These are phyloP conservation scores for Grosmannia huntii DNA, from an alignment of 2,329 filamentous ascomycete genomes.

Conservation along the genomic window DNA sequence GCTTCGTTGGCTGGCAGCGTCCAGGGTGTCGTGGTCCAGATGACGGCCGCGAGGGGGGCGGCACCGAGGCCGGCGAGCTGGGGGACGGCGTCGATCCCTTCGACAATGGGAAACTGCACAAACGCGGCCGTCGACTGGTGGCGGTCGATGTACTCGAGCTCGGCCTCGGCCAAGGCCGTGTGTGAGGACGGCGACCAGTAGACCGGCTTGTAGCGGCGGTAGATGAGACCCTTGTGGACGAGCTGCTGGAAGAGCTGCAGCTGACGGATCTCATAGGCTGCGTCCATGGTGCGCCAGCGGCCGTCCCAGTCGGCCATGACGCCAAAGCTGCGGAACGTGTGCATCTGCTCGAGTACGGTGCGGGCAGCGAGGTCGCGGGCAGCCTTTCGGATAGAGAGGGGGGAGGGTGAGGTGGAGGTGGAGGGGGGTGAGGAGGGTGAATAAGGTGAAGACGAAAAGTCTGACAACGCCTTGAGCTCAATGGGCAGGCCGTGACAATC, in stretches of 20 bases:
- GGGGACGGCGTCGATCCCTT: conserved; percentile 9
- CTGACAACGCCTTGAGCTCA: conserved; percentile 81
- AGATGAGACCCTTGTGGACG: conserved; percentile 60
- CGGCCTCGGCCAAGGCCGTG: conserved; percentile 71
- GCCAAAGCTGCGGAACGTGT: conserved; percentile 58
- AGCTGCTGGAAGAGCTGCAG: conserved; percentile 63
- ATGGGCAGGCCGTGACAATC: conserved; percentile 97
- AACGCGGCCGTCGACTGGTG: conserved; percentile 64
- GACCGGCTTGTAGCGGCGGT: conserved; percentile 68
- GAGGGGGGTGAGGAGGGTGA: conserved; percentile 34
- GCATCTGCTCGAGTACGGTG: conserved; percentile 61
- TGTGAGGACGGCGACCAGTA: conserved; percentile 75
- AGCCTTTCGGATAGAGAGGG: conserved; percentile 48
- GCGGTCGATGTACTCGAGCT: conserved; percentile 70
- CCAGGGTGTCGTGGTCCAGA: conserved; percentile 99
- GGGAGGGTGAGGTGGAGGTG: conserved; percentile 31
- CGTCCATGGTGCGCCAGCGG: conserved; percentile 70
- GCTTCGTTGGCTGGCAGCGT: conserved; percentile 87
- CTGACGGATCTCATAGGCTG: conserved; percentile 60
- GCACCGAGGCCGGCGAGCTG: background rate
- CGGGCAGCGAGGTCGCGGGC: conserved; percentile 54
- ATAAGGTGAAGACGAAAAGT: background rate
- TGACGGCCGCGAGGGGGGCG: conserved; percentile 55
- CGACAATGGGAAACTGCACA: conserved; percentile 61
- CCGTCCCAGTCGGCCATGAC: conserved; percentile 73